A percentile compares a stretch with the other conserved stretches of the same genome.
Conservation (phyloP, 768 basidiomycete genomes). For the Leucocoprinus birnbaumii region DNA sequence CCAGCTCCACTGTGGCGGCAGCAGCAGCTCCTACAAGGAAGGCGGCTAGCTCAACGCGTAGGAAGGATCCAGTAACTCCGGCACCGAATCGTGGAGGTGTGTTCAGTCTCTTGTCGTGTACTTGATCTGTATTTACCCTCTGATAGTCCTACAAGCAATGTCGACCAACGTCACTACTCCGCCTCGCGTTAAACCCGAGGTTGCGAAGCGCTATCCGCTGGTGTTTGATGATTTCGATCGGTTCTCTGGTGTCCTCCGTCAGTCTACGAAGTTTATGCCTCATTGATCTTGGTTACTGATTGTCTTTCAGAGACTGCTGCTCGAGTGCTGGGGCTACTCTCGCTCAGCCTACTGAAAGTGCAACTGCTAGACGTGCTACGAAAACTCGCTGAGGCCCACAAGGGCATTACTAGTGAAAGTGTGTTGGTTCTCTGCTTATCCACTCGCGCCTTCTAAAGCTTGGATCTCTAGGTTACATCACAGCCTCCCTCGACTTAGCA, state of each 20-base stretch:
- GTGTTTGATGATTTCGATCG: constrained; percentile 38
- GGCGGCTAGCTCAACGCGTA: constrained; percentile 14
- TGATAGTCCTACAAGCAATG: constrained; percentile 26
- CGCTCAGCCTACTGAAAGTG: constrained; percentile 62
- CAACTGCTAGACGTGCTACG: constrained; percentile 64
- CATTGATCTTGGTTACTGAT: background rate
- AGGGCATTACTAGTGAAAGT: constrained; percentile 47
- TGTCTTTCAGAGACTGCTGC: background rate
- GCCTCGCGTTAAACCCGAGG: constrained; percentile 21
- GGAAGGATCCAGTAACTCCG: constrained; percentile 38
- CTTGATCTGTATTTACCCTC: background rate
- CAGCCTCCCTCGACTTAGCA: constrained; percentile 67
- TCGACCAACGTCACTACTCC: constrained; percentile 26
- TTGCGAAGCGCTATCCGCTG: constrained; percentile 10
- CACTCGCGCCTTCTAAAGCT: too few species aligned
- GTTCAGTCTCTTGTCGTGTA: background rate
- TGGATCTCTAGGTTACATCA: constrained; percentile 51
- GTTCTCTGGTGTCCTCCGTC: constrained; percentile 54
- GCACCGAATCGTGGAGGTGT: constrained; percentile 39
- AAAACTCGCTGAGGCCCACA: constrained; percentile 51
- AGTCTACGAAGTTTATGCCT: constrained; percentile 18
- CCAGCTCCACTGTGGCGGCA: constrained; percentile 19
- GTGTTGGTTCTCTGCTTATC: too few species aligned
- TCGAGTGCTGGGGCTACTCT: constrained; percentile 67
- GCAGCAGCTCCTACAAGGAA: constrained; percentile 26